Evolutionary conservation across 345 rosid genomes (phyloP).

Genomic region (Raphanus raphanistrum): DNA sequence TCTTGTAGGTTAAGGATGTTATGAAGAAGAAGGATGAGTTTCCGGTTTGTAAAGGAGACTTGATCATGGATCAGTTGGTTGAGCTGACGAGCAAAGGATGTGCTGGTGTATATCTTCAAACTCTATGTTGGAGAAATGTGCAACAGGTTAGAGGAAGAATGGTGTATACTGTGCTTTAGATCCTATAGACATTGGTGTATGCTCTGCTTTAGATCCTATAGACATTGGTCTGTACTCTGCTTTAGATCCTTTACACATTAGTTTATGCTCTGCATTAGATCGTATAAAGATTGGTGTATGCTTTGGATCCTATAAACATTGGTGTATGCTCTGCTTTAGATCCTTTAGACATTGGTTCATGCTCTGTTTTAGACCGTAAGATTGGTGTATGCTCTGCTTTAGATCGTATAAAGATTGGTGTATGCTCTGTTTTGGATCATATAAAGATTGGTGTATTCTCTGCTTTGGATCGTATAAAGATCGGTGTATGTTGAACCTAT

Average conservation of each 20-base stretch:
- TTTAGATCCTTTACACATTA: background rate
- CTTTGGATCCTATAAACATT: background rate
- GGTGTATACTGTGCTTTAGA: background rate
- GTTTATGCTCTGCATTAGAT: background rate
- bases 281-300: background rate
- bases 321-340: background rate
- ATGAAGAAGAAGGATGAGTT: conserved; percentile 92
- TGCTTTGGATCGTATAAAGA: background rate
- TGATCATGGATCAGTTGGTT: conserved; percentile 91
- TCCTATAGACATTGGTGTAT: background rate
- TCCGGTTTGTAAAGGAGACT: conserved; percentile 79
- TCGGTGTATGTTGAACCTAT: background rate
- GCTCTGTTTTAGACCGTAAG: background rate
- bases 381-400: background rate
- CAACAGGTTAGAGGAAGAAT: conserved; percentile 48
- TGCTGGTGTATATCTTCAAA: conserved; percentile 84
- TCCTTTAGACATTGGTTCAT: too few relatives aligned
- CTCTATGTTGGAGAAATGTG: conserved; percentile 95
- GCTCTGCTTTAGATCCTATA: background rate
- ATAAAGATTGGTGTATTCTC: background rate
- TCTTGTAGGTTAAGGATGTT: conserved; percentile 74
- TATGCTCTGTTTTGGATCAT: background rate
- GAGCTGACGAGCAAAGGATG: conserved; percentile 95
- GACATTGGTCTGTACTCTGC: background rate
- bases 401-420: background rate